Percentiles rank a stretch among this genome's conserved stretches.
These are phyloP conservation scores for Pulchroboletus neoregius DNA, from an alignment of 1,284 basidiomycete genomes.

Conservation along the genomic window DNA sequence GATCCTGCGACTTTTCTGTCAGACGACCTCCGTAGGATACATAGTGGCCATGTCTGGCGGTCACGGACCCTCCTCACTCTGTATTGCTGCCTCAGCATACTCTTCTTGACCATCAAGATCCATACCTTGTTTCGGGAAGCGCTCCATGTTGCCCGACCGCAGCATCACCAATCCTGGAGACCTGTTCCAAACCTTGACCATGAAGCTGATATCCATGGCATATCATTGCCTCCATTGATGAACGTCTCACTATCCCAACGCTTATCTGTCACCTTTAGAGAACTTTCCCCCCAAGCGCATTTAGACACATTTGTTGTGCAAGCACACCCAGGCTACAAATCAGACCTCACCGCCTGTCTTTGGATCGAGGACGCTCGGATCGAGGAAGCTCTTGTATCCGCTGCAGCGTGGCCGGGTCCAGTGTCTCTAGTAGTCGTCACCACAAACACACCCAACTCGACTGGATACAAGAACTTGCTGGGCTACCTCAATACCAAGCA, in stretches of 20 bases:
- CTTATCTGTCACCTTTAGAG: constrained; percentile 17
- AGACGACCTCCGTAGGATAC: constrained; percentile 24
- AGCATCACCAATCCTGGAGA: too few species aligned
- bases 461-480: constrained; percentile 30
- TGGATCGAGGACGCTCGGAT: constrained; percentile 44
- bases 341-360: constrained; percentile 46
- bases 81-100: constrained; percentile 42
- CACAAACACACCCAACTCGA: constrained; percentile 31
- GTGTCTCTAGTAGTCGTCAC: constrained; percentile 54
- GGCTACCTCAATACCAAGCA: constrained; percentile 12
- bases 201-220: not conserved
- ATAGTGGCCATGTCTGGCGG: constrained; percentile 28
- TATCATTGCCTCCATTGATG: constrained; percentile 23
- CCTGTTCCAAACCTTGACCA: not conserved
- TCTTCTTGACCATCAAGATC: constrained; percentile 36
- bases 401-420: constrained; percentile 48
- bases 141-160: not conserved
- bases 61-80: constrained; percentile 34
- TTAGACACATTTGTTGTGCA: constrained; percentile 26
- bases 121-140: constrained; percentile 7
- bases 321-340: constrained; percentile 5
- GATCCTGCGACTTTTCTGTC: constrained; percentile 25
- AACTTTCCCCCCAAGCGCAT: constrained; percentile 25
- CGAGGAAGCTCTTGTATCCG: constrained; percentile 34
- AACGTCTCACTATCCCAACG: constrained; percentile 24